Base-by-base conservation (phyloP, 495 filamentous ascomycete species). In the Rostrohypoxylon terebratum region DNA sequence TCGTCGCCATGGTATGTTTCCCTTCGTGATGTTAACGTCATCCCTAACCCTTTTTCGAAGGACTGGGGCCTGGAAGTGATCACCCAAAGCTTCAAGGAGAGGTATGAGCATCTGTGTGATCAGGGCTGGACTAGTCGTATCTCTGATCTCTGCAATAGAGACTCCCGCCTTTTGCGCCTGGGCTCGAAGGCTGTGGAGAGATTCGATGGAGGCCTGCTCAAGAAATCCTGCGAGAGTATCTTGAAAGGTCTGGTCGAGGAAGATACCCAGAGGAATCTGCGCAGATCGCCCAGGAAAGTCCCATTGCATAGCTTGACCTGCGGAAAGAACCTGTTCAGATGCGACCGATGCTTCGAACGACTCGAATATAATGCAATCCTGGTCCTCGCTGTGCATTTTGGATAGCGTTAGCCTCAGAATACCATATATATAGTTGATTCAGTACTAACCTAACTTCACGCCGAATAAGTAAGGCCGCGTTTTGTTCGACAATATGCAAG, bases 31-130 rank as follows among this genome's bases (percentile, higher is more conserved):
- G 59, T 79, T 83, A 0, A 90, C 85, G 21, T 89, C 88, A 60
- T 91, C 89, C 1, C 85, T 83, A 5, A 90, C 79, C n/a, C 83
- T 81, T 76, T 91, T 91, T 9, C 81, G 80, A 3, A 88, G 75
- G 0, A 79, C 14, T 0, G 79, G 77, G 0, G 80, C 62, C 47
- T 71, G 54, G 2, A 78, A 54, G 2, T 68, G 67, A n/a, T 63
- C 62, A 0, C 89, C 89, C 44, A 83, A 82, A 0, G 79, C 84
- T 63, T 89, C 86, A 1, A 91, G 78, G 0, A 90, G 59, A 1
- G 87, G 79, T 77, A 90, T 86, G 14, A 90, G 75, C 74, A 90
- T 79, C 9, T 87, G 81, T 0, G 82, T 85, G 14, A 91, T 82
- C 11, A 90, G 63, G 0, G 83, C 77, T 1, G 88, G 89, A 57